Percentiles rank a stretch among this genome's conserved stretches.
Conservation (phyloP, 192 early-diverging fungal genomes). For the Mortierella claussenii region DNA sequence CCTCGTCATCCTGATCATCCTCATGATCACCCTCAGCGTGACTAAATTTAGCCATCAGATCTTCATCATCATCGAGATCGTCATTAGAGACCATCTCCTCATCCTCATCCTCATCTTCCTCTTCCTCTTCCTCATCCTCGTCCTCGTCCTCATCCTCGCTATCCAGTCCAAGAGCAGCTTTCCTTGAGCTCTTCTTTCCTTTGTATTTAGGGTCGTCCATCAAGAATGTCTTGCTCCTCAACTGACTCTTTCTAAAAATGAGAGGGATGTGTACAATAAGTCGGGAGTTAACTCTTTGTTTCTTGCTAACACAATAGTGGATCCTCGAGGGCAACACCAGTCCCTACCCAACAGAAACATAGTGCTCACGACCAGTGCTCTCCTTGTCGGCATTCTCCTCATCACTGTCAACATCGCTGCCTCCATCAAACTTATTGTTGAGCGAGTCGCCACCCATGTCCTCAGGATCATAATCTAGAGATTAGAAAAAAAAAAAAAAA, state of each 20-base stretch:
- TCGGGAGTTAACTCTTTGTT: too few species aligned
- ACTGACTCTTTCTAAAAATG: constrained; percentile 65
- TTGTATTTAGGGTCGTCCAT: constrained; percentile 80
- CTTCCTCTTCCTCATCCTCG: constrained; percentile 48
- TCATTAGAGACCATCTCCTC: constrained; percentile 17
- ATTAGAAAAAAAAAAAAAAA: not conserved
- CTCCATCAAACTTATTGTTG: constrained; percentile 55
- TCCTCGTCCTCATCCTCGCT: constrained; percentile 58
- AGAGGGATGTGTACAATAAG: too few species aligned
- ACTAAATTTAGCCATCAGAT: constrained; percentile 59
- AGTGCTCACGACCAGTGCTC: constrained; percentile 69
- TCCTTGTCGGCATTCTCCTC: constrained; percentile 60
- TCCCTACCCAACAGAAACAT: constrained; percentile 70
- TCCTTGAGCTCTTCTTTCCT: constrained; percentile 74
- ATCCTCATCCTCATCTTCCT: constrained; percentile 50
- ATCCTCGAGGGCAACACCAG: too few species aligned
- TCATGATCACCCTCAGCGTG: constrained; percentile 39
- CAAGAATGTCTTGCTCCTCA: constrained; percentile 66
- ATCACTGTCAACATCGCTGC: constrained; percentile 61
- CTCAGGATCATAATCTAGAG: constrained; percentile 77
- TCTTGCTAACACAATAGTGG: too few species aligned
- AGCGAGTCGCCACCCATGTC: constrained; percentile 66
- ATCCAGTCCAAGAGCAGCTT: constrained; percentile 64
- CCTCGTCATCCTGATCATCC: constrained; percentile 44
- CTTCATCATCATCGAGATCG: constrained; percentile 59